Base-by-base conservation (phyloP, 2,329 filamentous ascomycete species). In the Calonectria montana region DNA sequence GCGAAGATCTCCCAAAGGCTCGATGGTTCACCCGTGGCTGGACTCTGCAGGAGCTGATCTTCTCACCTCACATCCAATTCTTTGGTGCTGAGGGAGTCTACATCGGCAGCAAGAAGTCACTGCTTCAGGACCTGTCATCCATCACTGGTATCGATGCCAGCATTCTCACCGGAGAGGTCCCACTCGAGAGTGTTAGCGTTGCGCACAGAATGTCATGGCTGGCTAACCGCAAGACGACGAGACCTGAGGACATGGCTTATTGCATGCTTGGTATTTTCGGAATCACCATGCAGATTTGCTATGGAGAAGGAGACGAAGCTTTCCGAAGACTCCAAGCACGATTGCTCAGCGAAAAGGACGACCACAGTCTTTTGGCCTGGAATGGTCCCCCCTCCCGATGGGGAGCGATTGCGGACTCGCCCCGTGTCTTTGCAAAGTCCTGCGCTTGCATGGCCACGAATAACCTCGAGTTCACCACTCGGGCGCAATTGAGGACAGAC, bases 241-340 rank as follows among this genome's bases (percentile, higher is more conserved):
- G 59, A 21, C 59, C 41, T 9, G 67, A 69, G 16, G 67, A 69
- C 23, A 27, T 55, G 25, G 67, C 67, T 5, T 69, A 69, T 27
- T 69, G 59, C 31, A 50, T 69, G 35, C 31, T 69, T 18, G 59
- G 59, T 5, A 43, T 69, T 4, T 69, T 69, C 50, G 67, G 67
- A 15, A 21, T 69, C 39, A 55, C 48, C 13, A 69, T 69, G 67
- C 59, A 61, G 6, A 47, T 69, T 7, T 59, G 64, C 10, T 69
- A 69, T 16, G 57, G 57, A 13, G 57, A 62, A 13, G 57, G 57
- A 7, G 39, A 62, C 12, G 21, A 13, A 4, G 57, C 57, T 10
- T 62, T 62, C 23, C 16, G 25, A 16, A 12, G 57, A 13, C 57
- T 62, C 21, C 57, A 62, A 9, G 39, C 23, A 1, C 39, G 31